phyloP scores from a whole-genome alignment of 495 filamentous ascomycete species.

The Penicillium paxilli region DNA sequence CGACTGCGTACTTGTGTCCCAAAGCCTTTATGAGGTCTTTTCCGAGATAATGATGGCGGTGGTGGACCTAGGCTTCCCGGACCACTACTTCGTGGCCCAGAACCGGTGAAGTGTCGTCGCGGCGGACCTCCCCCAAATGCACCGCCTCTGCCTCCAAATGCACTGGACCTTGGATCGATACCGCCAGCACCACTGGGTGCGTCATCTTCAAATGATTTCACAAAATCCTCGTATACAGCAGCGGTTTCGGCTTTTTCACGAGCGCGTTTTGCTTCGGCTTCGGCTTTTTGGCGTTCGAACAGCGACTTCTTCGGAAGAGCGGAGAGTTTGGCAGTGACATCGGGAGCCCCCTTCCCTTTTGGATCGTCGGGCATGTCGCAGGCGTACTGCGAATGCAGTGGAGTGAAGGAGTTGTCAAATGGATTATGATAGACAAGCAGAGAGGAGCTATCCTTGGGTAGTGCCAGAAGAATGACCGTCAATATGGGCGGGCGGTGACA shows the following conservation, averaged over 20 bases:
- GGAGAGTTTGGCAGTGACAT: slow-evolving; percentile 78
- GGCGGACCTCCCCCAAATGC: slow-evolving; percentile 45
- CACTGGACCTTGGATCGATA: slow-evolving; percentile 27
- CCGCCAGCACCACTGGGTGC: slow-evolving; percentile 33
- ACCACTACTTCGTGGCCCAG: slow-evolving; percentile 61
- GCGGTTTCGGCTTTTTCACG: slow-evolving; percentile 88
- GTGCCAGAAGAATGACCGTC: neutral
- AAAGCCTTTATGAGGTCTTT: slow-evolving; percentile 52
- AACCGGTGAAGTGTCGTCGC: slow-evolving; percentile 57
- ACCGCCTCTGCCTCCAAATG: slow-evolving; percentile 39
- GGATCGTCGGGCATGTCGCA: slow-evolving; percentile 42
- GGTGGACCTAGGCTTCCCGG: slow-evolving; percentile 73
- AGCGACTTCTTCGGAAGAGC: slow-evolving; percentile 82
- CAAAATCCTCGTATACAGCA: slow-evolving; percentile 86
- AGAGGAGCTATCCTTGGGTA: neutral
- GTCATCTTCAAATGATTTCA: slow-evolving; percentile 85
- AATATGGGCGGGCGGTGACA: neutral
- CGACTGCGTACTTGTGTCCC: slow-evolving; percentile 34
- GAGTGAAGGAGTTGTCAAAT: neutral
- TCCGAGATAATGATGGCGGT: slow-evolving; percentile 51
- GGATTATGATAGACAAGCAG: neutral
- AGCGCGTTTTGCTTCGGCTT: slow-evolving; percentile 87
- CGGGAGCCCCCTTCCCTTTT: slow-evolving; percentile 69
- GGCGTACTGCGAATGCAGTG: slow-evolving; percentile 27
- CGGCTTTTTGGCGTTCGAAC: slow-evolving; percentile 90